Evolutionary conservation across 1,284 basidiomycete genomes (phyloP), one percentile per base, ranked within the genome.

Genomic region (Cutaneotrichosporon sp.): DNA sequence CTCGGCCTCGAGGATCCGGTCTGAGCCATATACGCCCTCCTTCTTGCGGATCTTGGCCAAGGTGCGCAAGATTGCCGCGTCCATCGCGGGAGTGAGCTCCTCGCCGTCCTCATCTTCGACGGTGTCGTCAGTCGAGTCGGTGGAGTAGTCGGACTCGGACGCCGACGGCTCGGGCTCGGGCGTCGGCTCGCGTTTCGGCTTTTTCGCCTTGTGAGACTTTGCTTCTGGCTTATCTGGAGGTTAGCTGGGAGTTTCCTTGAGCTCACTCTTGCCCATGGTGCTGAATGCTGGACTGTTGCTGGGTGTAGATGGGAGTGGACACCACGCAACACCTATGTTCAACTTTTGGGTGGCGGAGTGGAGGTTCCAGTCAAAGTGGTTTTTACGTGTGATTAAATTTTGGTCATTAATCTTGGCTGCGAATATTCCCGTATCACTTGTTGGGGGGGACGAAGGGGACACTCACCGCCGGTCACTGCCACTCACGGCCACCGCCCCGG

Each of bases 71-170:
- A 98, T 96, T 17, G 96, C 96, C 39, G 87, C 96, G 69, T 98
- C 94, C 42, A 97, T 82, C 0, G 88, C 86, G 2, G 93, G 91
- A 0, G 92, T 98, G 51, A 98, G 82, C 72, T 97, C 89, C 61
- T 91, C 90, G 12, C 93, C 96, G 55, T 96, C 88, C 68, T 94
- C 90, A 68, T 98, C 94, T 68, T 97, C 93, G 2, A 83, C 84
- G 66, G 89, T 88, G 44, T 84, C 86, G 35, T 72, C 70, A 26
- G 67, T 68, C 34, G 70, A 69, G 52, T 70, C 49, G 19, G 35
- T 29, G 2, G 62, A 62, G 11, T 63, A 65, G 37, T 66, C 64
- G 3, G 61, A 63, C 7, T 16, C 48, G 25, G 48, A 49, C 16
- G 37, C 26, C 26, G 45, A 37, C n/a, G 49, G 29, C 22, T 38